Conservation (phyloP, 2,329 filamentous ascomycete species). For the Colletotrichum tofieldiae region DNA sequence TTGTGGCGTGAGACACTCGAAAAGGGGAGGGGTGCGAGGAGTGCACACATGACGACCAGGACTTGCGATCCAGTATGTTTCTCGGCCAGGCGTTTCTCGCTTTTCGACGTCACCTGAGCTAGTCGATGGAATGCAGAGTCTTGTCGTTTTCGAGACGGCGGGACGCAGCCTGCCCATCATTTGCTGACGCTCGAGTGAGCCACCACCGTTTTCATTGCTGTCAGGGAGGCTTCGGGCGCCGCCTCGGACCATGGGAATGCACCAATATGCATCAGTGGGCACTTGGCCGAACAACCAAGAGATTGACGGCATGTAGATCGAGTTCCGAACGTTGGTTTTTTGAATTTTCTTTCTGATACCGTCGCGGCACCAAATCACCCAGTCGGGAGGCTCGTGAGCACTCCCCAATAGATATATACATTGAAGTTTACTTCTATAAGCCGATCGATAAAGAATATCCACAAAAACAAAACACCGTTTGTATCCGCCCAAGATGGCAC, state of each 20-base stretch:
- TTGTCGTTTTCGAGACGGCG: not conserved
- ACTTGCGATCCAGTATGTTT: not conserved
- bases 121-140: not conserved
- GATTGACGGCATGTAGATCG: not conserved
- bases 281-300: constrained; percentile 6
- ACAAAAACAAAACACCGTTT: constrained; percentile 36
- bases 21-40: not conserved
- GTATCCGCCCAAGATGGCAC: constrained; percentile 17
- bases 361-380: constrained; percentile 8
- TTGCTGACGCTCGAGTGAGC: not conserved
- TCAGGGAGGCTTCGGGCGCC: not conserved
- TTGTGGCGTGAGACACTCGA: constrained; percentile 14
- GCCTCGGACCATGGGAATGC: not conserved
- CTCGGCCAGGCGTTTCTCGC: not conserved
- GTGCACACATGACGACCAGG: not conserved
- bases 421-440: constrained; percentile 37
- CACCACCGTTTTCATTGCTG: not conserved
- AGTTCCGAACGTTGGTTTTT: constrained; percentile 16
- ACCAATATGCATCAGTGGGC: not conserved
- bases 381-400: not conserved
- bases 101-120: not conserved
- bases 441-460: constrained; percentile 14
- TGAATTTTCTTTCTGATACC: not conserved
- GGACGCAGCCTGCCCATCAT: too few species aligned
- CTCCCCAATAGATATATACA: constrained; percentile 37